These are phyloP conservation scores for Eutrema heterophyllum DNA, from an alignment of 345 rosid species.

Conservation along the genomic window DNA sequence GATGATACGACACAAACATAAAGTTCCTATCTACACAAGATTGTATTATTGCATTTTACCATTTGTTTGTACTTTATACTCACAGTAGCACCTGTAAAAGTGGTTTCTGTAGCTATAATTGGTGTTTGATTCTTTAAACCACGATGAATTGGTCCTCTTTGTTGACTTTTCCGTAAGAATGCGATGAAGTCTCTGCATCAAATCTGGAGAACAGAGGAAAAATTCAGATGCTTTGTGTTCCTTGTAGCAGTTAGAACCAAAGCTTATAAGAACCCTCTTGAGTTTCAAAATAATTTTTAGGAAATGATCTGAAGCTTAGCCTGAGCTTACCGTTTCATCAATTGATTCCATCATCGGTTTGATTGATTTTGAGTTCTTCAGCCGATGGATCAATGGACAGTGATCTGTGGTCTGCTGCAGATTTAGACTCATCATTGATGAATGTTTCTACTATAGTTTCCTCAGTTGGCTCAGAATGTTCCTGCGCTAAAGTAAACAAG, in stretches of 20 bases:
- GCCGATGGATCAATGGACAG: slow-evolving; percentile 5
- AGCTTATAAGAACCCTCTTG: neutral
- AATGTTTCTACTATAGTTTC: neutral
- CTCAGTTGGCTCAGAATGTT: slow-evolving; percentile 7
- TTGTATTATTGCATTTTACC: neutral
- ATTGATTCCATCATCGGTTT: neutral
- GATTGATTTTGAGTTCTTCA: neutral
- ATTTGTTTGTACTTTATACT: neutral
- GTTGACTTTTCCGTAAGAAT: neutral
- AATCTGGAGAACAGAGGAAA: slow-evolving; percentile 7
- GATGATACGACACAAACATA: neutral
- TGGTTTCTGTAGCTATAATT: neutral
- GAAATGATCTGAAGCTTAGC: neutral
- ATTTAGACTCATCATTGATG: slow-evolving; percentile 13
- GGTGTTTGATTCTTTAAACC: neutral
- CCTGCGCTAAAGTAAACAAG: neutral
- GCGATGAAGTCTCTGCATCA: neutral
- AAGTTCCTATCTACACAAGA: slow-evolving; percentile 4
- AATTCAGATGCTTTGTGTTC: slow-evolving; percentile 2
- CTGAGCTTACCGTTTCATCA: slow-evolving; percentile 31
- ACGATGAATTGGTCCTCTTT: slow-evolving; percentile 2
- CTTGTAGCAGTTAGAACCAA: slow-evolving; percentile 10
- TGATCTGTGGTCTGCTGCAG: slow-evolving; percentile 3
- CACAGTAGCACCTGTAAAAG: neutral
- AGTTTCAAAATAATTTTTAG: neutral